Evolutionary conservation across 495 filamentous ascomycete genomes (phyloP).

Genomic region (Xylaria cubensis): DNA sequence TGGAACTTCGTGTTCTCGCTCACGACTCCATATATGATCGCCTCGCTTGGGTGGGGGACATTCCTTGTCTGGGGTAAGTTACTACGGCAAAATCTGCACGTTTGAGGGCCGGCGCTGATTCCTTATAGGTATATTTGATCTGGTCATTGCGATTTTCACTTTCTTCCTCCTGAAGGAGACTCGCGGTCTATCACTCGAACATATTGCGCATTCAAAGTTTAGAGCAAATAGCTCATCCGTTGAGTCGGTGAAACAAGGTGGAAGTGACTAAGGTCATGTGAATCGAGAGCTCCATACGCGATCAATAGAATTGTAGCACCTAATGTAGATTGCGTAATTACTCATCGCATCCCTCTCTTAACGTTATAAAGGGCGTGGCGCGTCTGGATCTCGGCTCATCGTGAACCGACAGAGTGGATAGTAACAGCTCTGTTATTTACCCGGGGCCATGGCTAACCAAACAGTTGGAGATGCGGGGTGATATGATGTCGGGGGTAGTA

Average conservation of each 20-base stretch:
- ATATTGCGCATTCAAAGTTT: slow-evolving; percentile 35
- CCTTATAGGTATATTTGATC: slow-evolving; percentile 32
- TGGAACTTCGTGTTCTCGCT: slow-evolving; percentile 60
- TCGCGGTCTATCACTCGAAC: slow-evolving; percentile 37
- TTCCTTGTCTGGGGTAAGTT: slow-evolving; percentile 54
- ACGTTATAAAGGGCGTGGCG: background rate
- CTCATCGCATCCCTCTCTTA: background rate
- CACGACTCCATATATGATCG: slow-evolving; percentile 59
- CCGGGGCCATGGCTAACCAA: background rate
- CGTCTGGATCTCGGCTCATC: slow-evolving; percentile 14
- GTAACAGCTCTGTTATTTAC: background rate
- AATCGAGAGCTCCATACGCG: background rate
- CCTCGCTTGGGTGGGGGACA: slow-evolving; percentile 56
- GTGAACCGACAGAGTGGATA: slow-evolving; percentile 11
- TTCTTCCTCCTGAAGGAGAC: slow-evolving; percentile 39
- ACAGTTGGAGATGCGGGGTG: slow-evolving; percentile 12
- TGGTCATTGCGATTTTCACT: slow-evolving; percentile 32
- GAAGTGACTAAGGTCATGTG: background rate
- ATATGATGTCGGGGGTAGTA: slow-evolving; percentile 6
- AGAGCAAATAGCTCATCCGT: slow-evolving; percentile 18
- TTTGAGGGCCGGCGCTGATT: background rate
- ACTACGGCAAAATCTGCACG: background rate
- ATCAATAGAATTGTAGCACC: background rate
- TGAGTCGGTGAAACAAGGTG: background rate
- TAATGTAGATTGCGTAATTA: background rate